phyloP scores from a whole-genome alignment of 352 stramenopile species.

The Pythium dissimile region DNA sequence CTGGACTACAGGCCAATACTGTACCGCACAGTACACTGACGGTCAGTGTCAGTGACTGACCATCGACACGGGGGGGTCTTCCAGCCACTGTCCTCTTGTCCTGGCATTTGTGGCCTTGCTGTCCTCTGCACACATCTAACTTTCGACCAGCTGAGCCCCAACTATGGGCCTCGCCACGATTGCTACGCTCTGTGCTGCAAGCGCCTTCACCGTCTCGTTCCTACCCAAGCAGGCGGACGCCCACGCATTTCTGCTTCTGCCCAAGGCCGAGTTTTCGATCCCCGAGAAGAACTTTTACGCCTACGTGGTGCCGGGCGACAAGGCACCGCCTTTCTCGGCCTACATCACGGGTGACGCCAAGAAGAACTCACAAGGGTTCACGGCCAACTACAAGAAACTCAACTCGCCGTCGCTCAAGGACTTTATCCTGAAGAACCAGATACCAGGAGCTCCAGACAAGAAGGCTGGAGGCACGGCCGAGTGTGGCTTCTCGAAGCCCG shows the following conservation, averaged over 20 bases:
- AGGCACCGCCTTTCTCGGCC: slow-evolving; percentile 5
- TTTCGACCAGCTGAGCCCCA: no score
- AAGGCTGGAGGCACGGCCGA: not conserved
- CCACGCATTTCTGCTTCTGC: slow-evolving; percentile 24
- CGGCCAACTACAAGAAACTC: slow-evolving; percentile 9
- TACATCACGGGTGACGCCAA: slow-evolving; percentile 23
- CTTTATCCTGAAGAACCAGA: slow-evolving; percentile 15
- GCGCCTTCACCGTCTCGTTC: not conserved
- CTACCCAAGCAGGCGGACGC: slow-evolving; percentile 9
- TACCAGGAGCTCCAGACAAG: not conserved
- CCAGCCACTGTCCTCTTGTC: no score
- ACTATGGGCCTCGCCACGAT: no score
- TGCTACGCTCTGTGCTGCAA: not conserved
- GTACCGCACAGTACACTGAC: no score
- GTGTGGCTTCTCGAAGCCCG: slow-evolving; percentile 8
- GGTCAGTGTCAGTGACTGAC: no score
- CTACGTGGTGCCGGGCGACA: slow-evolving; percentile 10
- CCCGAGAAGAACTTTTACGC: slow-evolving; percentile 25
- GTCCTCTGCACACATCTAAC: no score
- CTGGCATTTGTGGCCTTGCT: no score
- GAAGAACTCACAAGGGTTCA: slow-evolving; percentile 8
- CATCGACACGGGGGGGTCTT: no score
- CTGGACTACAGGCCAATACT: no score
- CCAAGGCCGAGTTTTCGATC: slow-evolving; percentile 25
- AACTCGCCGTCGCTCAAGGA: slow-evolving; percentile 2